phyloP scores from a whole-genome alignment of 2,329 filamentous ascomycete species.

The Aspergillus eucalypticola region DNA sequence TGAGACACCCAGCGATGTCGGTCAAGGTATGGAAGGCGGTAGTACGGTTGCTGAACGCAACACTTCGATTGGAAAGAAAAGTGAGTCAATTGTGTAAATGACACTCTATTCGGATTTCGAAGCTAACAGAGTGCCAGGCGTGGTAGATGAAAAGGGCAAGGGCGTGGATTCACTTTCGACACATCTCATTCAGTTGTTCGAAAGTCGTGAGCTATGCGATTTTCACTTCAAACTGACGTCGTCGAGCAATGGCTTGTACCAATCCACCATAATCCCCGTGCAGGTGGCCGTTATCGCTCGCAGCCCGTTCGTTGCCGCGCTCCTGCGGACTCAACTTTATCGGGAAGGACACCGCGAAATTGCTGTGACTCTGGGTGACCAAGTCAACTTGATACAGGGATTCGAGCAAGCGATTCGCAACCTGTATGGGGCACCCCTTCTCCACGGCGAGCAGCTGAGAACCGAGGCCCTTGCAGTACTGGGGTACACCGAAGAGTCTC shows the following conservation, averaged over 20 bases:
- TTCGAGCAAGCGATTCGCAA: constrained; percentile 30
- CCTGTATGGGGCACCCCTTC: constrained; percentile 29
- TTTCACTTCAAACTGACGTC: constrained; percentile 24
- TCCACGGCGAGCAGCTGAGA: constrained; percentile 19
- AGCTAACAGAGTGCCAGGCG: background rate
- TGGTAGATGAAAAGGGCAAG: background rate
- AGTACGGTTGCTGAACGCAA: background rate
- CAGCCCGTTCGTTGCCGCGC: constrained; percentile 23
- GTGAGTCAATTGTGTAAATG: background rate
- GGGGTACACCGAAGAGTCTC: constrained; percentile 14
- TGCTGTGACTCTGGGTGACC: constrained; percentile 20
- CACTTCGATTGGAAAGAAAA: background rate
- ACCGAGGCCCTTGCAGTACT: constrained; percentile 15
- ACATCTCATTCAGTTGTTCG: constrained; percentile 19
- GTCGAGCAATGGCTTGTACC: constrained; percentile 20
- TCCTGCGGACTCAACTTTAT: constrained; percentile 17
- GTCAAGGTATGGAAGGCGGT: background rate
- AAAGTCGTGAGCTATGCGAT: constrained; percentile 22
- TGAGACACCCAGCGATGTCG: background rate
- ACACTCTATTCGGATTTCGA: background rate
- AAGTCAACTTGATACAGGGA: constrained; percentile 25
- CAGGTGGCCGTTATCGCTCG: constrained; percentile 29
- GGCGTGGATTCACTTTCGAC: constrained; percentile 8
- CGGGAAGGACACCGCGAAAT: constrained; percentile 12
- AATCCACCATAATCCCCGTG: constrained; percentile 17